Percentiles rank a stretch among this genome's conserved stretches.
Evolutionary conservation across 306 rosid genomes (phyloP).

Genomic region (Cucurbita ficifolia): DNA sequence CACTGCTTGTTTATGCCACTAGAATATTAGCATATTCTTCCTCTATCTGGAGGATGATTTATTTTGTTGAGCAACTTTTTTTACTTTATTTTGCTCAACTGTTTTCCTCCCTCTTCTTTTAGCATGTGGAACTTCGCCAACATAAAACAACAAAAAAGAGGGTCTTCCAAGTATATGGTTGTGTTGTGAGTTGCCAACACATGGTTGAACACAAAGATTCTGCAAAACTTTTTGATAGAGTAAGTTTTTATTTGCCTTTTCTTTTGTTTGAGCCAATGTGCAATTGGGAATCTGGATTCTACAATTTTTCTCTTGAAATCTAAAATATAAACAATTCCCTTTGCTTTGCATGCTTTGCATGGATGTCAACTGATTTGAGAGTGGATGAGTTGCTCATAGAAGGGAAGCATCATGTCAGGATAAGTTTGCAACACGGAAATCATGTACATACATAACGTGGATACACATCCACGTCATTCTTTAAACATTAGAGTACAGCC

Average conservation of each 20-base stretch:
- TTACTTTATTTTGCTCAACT: not conserved
- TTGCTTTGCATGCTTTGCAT: not conserved
- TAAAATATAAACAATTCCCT: not conserved
- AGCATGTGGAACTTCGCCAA: slow-evolving; percentile 36
- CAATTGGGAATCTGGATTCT: not conserved
- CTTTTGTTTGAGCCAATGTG: not conserved
- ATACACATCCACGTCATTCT: not conserved
- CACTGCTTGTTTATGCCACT: not conserved
- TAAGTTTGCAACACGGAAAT: not conserved
- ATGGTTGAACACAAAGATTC: slow-evolving; percentile 63
- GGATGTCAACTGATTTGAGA: not conserved
- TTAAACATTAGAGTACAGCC: not conserved
- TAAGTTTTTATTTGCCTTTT: slow-evolving; percentile 21
- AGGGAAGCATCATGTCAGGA: not conserved
- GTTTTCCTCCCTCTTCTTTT: slow-evolving; percentile 12
- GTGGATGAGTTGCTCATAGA: not conserved
- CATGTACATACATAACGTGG: not conserved
- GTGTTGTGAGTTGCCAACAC: slow-evolving; percentile 59
- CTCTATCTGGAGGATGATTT: not conserved
- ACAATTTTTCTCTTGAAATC: not conserved
- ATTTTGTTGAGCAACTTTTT: not conserved
- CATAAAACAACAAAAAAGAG: slow-evolving; percentile 41
- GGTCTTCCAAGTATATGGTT: slow-evolving; percentile 77
- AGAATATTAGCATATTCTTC: not conserved
- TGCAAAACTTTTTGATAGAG: slow-evolving; percentile 49